Base-by-base conservation (phyloP, 2,329 filamentous ascomycete species). In the Colletotrichum orchidophilum region DNA sequence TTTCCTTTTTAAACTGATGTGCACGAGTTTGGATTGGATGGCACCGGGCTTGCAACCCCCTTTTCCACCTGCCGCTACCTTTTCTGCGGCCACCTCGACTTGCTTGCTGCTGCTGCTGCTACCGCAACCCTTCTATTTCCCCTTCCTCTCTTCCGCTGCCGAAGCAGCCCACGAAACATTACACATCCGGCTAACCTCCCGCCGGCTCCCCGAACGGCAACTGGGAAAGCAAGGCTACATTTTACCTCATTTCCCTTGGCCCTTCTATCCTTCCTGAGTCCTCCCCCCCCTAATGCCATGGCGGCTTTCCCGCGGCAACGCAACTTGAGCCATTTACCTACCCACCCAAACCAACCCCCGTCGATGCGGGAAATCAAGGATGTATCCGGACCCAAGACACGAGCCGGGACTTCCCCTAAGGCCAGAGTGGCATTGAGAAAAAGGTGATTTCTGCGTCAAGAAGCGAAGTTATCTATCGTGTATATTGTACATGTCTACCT, bases 341-440 rank as follows among this genome's bases (percentile, higher is more conserved):
- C 39, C 15, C 2, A 18, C 15, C 39, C 15, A 7, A n/a, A 42
- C 39, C 18, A 46, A 15, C 39, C 39, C n/a, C 39, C 39, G 2
- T 46, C 39, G 39, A 18, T 46, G 11, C 39, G 18, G 18, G 39
- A 46, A 46, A 46, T n/a, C 39, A 46, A 46, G 39, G 39, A 46
- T 46, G 15, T 46, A 46, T n/a, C 39, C 39, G 39, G 18, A 46
- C 1, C 18, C 15, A 46, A 46, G 39, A 46, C 39, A 46, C 39
- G 39, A 46, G 39, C 5, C 39, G 39, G 39, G 8, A 46, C 57
- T 24, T 12, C n/a, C 58, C n/a, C 33, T 31, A 9, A 63, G 33
- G 50, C 63, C 68, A 63, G 58, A n/a, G 8, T 62, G 68, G 27
- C 24, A 58, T 11, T 58, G 24, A 21, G 29, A n/a, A 63, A 63